These are phyloP conservation scores for Tolypocladium endophyticum DNA, from an alignment of 2,329 filamentous ascomycete species.

Conservation along the genomic window DNA sequence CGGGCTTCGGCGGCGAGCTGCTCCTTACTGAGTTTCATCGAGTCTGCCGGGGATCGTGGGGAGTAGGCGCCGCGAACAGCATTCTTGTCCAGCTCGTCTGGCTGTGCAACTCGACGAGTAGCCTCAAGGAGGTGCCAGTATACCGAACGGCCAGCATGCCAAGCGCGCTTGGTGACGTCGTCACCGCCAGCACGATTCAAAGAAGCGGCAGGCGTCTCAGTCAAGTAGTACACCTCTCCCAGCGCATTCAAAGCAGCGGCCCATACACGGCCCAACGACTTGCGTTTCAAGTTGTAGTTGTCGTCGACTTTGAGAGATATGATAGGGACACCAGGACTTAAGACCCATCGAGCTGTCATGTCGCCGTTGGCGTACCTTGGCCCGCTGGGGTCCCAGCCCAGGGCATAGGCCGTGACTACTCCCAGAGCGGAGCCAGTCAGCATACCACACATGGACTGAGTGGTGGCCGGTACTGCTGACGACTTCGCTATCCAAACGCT, in stretches of 20 bases:
- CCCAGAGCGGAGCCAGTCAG: slow-evolving; percentile 76
- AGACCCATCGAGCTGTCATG: slow-evolving; percentile 77
- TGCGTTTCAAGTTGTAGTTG: slow-evolving; percentile 61
- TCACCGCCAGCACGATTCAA: slow-evolving; percentile 37
- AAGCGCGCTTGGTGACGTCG: slow-evolving; percentile 56
- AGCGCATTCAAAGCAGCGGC: slow-evolving; percentile 89
- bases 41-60: slow-evolving; percentile 65
- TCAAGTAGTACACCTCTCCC: slow-evolving; percentile 82
- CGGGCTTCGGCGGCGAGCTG: slow-evolving; percentile 67
- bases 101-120: slow-evolving; percentile 60
- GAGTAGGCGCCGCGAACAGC: slow-evolving; percentile 66
- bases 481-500: slow-evolving; percentile 89
- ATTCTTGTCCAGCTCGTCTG: slow-evolving; percentile 62
- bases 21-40: slow-evolving; percentile 58
- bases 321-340: slow-evolving; percentile 89
- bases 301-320: slow-evolving; percentile 77
- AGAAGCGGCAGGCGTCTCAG: slow-evolving; percentile 52
- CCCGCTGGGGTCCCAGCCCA: slow-evolving; percentile 50
- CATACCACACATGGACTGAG: slow-evolving; percentile 70
- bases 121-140: slow-evolving; percentile 74
- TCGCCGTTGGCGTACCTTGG: slow-evolving; percentile 61
- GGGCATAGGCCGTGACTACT: slow-evolving; percentile 69
- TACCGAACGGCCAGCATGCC: slow-evolving; percentile 68
- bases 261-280: slow-evolving; percentile 65
- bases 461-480: slow-evolving; percentile 56